These are phyloP conservation scores for Lentithecium fluviatile DNA, from an alignment of 495 filamentous ascomycete species.

Conservation along the genomic window DNA sequence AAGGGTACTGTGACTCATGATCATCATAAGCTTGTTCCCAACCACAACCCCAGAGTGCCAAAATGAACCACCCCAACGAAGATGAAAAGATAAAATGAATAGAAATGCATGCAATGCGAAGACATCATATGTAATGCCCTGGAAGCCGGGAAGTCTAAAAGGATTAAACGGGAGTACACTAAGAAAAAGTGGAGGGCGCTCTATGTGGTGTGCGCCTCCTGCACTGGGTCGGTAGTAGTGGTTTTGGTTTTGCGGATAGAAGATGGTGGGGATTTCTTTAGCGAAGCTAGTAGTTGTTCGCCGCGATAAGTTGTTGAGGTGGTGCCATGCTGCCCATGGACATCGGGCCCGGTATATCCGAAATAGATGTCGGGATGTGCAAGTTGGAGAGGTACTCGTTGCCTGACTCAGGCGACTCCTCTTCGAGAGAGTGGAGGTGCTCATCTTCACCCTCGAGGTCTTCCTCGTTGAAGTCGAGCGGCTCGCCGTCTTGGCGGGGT, in stretches of 20 bases:
- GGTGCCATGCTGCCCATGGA: conserved; percentile 35
- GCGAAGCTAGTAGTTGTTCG: conserved; percentile 37
- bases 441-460: conserved; percentile 68
- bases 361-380: conserved; percentile 27
- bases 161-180: conserved; percentile 15
- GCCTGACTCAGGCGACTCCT: conserved; percentile 67
- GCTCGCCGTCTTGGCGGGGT: conserved; percentile 67
- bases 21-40: conserved; percentile 14
- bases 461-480: conserved; percentile 63
- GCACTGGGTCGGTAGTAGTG: not conserved
- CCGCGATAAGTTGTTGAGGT: conserved; percentile 38
- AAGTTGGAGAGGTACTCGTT: conserved; percentile 46
- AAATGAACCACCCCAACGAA: conserved; percentile 7
- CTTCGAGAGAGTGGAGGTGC: conserved; percentile 71
- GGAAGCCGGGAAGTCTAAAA: conserved; percentile 24
- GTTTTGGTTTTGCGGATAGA: too few species aligned
- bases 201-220: conserved; percentile 16
- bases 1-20: too few species aligned
- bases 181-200: conserved; percentile 12
- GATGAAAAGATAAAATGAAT: not conserved
- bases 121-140: conserved; percentile 19
- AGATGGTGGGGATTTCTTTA: not conserved
- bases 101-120: conserved; percentile 29
- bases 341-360: conserved; percentile 33
- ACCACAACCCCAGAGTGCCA: not conserved